These are phyloP conservation scores for Aspergillus ruber DNA, from an alignment of 2,329 filamentous ascomycete genomes.

Conservation along the genomic window DNA sequence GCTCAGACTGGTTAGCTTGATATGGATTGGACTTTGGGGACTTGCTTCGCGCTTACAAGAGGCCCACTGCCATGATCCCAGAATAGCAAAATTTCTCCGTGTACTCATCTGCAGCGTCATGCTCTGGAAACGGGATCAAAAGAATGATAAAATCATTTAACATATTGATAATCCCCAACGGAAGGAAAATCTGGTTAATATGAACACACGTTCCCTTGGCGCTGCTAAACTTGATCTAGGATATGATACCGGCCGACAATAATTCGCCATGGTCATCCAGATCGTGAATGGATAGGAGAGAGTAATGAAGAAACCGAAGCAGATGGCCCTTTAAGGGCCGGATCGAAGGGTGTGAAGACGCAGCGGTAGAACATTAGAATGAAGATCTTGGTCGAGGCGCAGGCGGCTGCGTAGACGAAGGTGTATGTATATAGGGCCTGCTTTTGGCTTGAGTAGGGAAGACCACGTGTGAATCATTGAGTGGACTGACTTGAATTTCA, in stretches of 20 bases:
- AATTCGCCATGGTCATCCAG: too few relatives aligned
- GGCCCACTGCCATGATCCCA: background rate
- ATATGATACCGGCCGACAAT: background rate
- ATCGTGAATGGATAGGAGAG: background rate
- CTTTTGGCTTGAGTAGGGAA: background rate
- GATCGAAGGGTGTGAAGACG: constrained; percentile 12
- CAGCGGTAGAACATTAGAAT: constrained; percentile 17
- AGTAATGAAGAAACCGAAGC: constrained; percentile 3
- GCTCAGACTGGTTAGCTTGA: background rate
- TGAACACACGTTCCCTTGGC: background rate
- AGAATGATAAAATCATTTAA: background rate
- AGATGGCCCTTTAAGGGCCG: constrained; percentile 5
- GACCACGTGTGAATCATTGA: background rate
- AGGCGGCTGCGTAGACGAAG: constrained; percentile 11
- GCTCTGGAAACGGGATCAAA: background rate
- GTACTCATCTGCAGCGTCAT: background rate
- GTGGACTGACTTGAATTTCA: background rate
- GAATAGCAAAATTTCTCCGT: background rate
- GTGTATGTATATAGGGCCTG: constrained; percentile 9
- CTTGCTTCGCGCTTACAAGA: background rate
- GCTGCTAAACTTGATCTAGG: background rate
- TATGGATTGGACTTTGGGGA: too few relatives aligned
- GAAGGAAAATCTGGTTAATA: background rate
- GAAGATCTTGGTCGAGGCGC: constrained; percentile 12
- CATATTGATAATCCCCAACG: background rate